phyloP scores from a whole-genome alignment of 306 rosid species.

The Inga leiocalycina region DNA sequence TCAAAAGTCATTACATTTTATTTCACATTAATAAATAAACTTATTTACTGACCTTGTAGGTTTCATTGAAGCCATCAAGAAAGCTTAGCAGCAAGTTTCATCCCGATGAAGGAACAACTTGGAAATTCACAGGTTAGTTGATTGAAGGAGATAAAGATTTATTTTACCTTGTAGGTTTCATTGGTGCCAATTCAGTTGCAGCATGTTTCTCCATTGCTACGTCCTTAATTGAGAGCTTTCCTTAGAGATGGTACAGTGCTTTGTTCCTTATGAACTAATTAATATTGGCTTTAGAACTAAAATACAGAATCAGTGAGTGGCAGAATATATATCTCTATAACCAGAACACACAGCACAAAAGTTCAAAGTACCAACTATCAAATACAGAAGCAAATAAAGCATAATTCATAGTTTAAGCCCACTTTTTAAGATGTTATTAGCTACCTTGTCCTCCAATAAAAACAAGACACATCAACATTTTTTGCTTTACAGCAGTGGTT shows the following conservation, averaged over 20 bases:
- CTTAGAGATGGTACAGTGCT: conserved; percentile 80
- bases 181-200: conserved; percentile 34
- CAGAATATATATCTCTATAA: not conserved
- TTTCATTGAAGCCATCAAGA: too few species aligned
- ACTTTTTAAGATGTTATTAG: not conserved
- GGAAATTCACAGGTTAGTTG: too few species aligned
- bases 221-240: conserved; percentile 73
- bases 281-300: not conserved
- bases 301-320: not conserved
- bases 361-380: not conserved
- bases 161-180: too few species aligned
- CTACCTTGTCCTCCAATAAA: not conserved
- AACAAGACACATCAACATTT: not conserved
- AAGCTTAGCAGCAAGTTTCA: too few species aligned
- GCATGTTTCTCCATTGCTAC: conserved; percentile 99
- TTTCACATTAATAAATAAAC: too few species aligned
- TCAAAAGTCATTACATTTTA: too few species aligned
- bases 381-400: not conserved
- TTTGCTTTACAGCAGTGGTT: not conserved
- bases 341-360: not conserved
- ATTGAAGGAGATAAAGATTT: too few species aligned
- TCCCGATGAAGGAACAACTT: too few species aligned
- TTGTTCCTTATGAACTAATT: conserved; percentile 57
- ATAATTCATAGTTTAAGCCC: not conserved
- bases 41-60: too few species aligned